phyloP scores from a whole-genome alignment of 1,284 basidiomycete species.

The Pascua guehoae region DNA sequence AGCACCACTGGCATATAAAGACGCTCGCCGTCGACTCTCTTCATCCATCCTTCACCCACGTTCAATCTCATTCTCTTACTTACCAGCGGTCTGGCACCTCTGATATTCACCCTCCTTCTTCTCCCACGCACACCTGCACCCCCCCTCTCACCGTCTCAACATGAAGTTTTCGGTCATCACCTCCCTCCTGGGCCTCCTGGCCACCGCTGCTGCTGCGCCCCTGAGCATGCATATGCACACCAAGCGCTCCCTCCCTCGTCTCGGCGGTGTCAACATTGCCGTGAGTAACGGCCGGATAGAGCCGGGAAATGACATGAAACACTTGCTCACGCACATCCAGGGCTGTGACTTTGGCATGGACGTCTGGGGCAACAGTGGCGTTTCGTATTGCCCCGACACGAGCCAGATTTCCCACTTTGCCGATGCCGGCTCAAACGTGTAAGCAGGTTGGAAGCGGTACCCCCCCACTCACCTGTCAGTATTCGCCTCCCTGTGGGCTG shows the following conservation, averaged over 20 bases:
- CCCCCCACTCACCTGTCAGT: constrained; percentile 13
- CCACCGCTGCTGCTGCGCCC: constrained; percentile 10
- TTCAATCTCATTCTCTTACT: no score
- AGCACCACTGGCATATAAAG: no score
- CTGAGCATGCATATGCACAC: background rate
- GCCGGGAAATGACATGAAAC: constrained; percentile 19
- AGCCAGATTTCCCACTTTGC: constrained; percentile 60
- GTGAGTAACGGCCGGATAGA: constrained; percentile 19
- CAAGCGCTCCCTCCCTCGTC: constrained; percentile 30
- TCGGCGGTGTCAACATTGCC: constrained; percentile 40
- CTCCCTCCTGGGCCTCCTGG: constrained; percentile 13
- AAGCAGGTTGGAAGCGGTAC: background rate
- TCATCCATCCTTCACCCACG: no score
- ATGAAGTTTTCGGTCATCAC: constrained; percentile 6
- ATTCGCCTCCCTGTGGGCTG: constrained; percentile 55
- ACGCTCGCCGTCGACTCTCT: no score
- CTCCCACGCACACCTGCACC: no score
- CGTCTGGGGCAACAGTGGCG: constrained; percentile 25
- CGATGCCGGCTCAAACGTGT: constrained; percentile 37
- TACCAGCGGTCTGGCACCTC: no score
- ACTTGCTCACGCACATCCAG: constrained; percentile 12
- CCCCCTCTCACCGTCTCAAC: no score
- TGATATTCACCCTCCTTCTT: no score
- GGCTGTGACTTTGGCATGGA: constrained; percentile 39
- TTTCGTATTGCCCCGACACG: constrained; percentile 48